Evolutionary conservation across 805 yeast genomes (phyloP), one percentile per base, ranked within the genome.

Genomic region (Teunomyces kruisii): DNA sequence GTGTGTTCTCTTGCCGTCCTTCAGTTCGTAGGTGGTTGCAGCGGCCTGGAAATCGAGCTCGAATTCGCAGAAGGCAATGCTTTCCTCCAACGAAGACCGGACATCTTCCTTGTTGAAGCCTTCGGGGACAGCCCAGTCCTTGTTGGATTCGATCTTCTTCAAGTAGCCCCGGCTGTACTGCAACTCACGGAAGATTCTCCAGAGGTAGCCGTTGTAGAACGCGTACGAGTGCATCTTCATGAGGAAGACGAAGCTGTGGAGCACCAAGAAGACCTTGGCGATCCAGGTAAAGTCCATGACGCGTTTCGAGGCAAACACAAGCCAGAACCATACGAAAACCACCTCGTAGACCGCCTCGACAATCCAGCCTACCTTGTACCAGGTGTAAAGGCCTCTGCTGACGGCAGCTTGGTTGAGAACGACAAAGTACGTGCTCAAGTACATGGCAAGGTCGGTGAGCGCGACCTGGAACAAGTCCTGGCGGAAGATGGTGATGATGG

Each of bases 171-270:
- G 67, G 0, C 88, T 78, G 46, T 71, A 76, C 2, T 70, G 54
- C 36, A 84, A 66, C 57, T 87, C 92, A 12, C 69, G 64, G 16
- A 62, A 56, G 36, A 84, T 79, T 28, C 62, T 67, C 90, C 95
- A 88, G 47, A 94, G 68, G 61, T 92, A 89, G 0, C 98, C 99
- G 59, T 91, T 91, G 68, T 83, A 94, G 58, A 87, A 90, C 1
- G 88, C 88, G 61, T 84, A 94, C 1, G 98, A 90, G 63, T 94
- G 98, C 81, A 86, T 85, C 62, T 94, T 94, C 99, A 94, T 94
- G 54, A 95, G 61, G 52, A 90, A 71, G 1, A 94, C 98, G 40
- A 89, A 71, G 9, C 90, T 80, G 61, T 94, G 99, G 42, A 94
- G 70, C 48, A 88, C 78, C 50, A 94, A 67, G 57, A 88, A 94